Conservation (phyloP, 2,329 filamentous ascomycete genomes). For the Pseudogymnoascus sp. region DNA sequence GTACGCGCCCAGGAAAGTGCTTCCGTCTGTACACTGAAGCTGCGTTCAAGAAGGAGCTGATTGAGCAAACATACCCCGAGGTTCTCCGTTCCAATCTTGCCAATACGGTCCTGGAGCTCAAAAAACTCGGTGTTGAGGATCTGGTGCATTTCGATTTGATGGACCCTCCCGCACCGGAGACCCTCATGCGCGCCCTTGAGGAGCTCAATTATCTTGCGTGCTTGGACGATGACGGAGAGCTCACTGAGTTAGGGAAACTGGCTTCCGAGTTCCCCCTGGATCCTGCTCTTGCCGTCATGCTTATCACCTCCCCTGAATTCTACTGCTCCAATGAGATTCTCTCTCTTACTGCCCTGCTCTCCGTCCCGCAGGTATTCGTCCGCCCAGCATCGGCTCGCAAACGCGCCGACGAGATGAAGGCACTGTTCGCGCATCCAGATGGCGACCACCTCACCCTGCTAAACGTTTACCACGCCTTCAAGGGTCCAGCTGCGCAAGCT, state of each 20-base stretch:
- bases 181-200: conserved; percentile 93
- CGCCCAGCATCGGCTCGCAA: conserved; percentile 79
- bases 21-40: conserved; percentile 93
- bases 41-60: conserved; percentile 96
- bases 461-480: conserved; percentile 98
- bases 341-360: conserved; percentile 86
- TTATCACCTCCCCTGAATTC: conserved; percentile 95
- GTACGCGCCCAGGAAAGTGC: conserved; percentile 96
- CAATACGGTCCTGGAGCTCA: conserved; percentile 90
- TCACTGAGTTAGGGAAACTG: conserved; percentile 75
- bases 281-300: conserved; percentile 89
- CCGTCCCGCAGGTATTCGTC: conserved; percentile 88
- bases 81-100: conserved; percentile 90
- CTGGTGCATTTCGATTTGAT: conserved; percentile 97
- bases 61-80: conserved; percentile 94
- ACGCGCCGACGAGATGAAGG: conserved; percentile 95
- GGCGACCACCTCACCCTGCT: conserved; percentile 94
- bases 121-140: conserved; percentile 93
- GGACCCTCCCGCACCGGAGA: conserved; percentile 96
- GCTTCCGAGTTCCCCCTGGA: conserved; percentile 95
- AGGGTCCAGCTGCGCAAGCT: conserved; percentile 57
- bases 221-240: conserved; percentile 89
- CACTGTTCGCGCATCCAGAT: conserved; percentile 81
- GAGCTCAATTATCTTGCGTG: conserved; percentile 97
- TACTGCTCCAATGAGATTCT: conserved; percentile 98